Base-by-base conservation (phyloP, 495 filamentous ascomycete species). In the Saxophila tyrrhenica region DNA sequence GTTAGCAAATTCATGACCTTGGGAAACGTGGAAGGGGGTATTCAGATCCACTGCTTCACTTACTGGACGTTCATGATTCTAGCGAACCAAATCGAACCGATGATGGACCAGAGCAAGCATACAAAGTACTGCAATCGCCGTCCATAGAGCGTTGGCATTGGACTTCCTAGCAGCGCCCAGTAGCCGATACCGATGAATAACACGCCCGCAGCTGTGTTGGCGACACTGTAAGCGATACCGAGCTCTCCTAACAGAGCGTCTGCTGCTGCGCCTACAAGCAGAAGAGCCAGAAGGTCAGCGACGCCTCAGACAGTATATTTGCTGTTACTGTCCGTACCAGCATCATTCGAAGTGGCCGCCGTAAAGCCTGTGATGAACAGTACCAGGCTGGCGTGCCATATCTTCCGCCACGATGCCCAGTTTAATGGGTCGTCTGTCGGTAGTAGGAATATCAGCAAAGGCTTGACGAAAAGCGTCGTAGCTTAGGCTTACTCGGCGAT, bases 311-410 rank as follows among this genome's bases (percentile, higher is more conserved):
- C n/a, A n/a, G n/a, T n/a, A n/a, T n/a, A n/a, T n/a, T n/a, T n/a
- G n/a, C n/a, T n/a, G n/a, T n/a, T n/a, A n/a, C n/a, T n/a, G n/a
- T n/a, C n/a, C 16, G 45, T 20, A n/a, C 54, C 54, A 19, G 54
- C 54, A 44, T 56, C 54, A 25, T 56, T 56, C 21, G 54, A 51
- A 8, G 25, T 56, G 22, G 47, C 54, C 22, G 54, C 54, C 11
- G 54, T 56, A 11, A 56, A 38, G 13, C 19, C 54, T 17, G 54
- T 51, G 46, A 56, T 56, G 35, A 56, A 56, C 22, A 50, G 48
- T 11, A 50, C 46, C 7, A 56, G 48, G 16, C 25, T 17, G 5
- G 54, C 54, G 38, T 56, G 54, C 54, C 54, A 56, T 20, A 52
- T 52, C 32, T 51, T 56, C 15, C 54, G 52, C 48, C 42, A 46